phyloP scores from a whole-genome alignment of 768 basidiomycete species.

The Pisolithus albus region DNA sequence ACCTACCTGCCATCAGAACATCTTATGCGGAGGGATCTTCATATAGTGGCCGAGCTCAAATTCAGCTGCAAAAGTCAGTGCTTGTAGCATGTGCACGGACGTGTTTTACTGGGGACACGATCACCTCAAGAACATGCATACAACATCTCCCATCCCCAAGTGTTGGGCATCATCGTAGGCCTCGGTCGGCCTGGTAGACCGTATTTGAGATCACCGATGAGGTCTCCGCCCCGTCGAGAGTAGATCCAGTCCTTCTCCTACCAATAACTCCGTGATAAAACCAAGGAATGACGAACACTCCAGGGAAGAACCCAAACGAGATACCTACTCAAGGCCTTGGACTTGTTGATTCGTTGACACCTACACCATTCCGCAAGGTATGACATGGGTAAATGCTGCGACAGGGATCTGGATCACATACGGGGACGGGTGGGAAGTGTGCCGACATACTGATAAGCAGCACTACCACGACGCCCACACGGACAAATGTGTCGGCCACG shows the following conservation, averaged over 20 bases:
- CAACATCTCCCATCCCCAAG: too few relatives aligned
- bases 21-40: too few relatives aligned
- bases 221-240: neutral
- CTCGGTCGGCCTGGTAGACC: neutral
- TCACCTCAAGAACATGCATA: too few relatives aligned
- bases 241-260: constrained; percentile 22
- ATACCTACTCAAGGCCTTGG: constrained; percentile 39
- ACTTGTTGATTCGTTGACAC: constrained; percentile 79
- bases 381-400: constrained; percentile 36
- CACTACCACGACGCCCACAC: constrained; percentile 38
- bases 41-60: too few relatives aligned
- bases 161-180: too few relatives aligned
- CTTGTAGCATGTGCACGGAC: too few relatives aligned
- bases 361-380: constrained; percentile 52
- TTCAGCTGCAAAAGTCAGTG: too few relatives aligned
- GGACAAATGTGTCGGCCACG: constrained; percentile 47
- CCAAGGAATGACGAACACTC: constrained; percentile 14
- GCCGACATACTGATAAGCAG: constrained; percentile 30
- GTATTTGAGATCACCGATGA: constrained; percentile 15
- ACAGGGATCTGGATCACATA: neutral
- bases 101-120: too few relatives aligned
- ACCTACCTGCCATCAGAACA: too few relatives aligned
- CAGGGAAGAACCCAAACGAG: neutral
- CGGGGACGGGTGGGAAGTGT: neutral
- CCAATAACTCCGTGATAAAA: constrained; percentile 64